Evolutionary conservation across 2,329 filamentous ascomycete genomes (phyloP).

Genomic region (Nothophoma quercina): DNA sequence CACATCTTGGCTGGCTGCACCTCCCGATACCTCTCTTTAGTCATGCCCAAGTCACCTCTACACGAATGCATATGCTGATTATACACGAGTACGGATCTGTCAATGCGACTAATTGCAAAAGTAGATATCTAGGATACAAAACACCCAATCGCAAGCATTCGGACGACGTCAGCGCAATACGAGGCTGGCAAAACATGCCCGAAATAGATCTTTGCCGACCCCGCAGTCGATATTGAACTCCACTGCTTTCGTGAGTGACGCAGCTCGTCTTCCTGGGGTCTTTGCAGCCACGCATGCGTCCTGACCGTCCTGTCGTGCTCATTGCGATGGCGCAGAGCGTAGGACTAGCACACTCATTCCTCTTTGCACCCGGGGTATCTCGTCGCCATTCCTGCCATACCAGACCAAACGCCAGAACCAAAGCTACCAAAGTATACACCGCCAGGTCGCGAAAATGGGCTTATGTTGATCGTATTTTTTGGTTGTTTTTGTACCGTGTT

Average conservation of each 20-base stretch:
- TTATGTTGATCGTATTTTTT: too few relatives aligned
- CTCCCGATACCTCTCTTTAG: not conserved
- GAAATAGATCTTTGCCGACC: slow-evolving; percentile 20
- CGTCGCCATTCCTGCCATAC: slow-evolving; percentile 1
- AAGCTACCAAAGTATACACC: not conserved
- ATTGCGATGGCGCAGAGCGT: slow-evolving; percentile 2
- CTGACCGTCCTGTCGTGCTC: slow-evolving; percentile 1
- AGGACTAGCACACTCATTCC: not conserved
- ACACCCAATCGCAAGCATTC: slow-evolving; percentile 12
- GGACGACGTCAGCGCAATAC: slow-evolving; percentile 17
- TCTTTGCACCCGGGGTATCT: slow-evolving; percentile 10
- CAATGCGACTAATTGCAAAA: not conserved
- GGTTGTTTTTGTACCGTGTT: not conserved
- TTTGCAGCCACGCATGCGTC: slow-evolving; percentile 12
- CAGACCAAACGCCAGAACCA: slow-evolving; percentile 4
- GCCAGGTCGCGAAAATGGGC: not conserved
- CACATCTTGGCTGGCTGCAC: not conserved
- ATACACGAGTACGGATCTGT: not conserved
- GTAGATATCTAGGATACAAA: slow-evolving; percentile 6
- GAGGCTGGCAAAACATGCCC: slow-evolving; percentile 15
- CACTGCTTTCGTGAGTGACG: slow-evolving; percentile 15
- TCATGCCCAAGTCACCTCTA: not conserved
- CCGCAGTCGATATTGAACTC: slow-evolving; percentile 13
- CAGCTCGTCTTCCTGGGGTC: slow-evolving; percentile 13
- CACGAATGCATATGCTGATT: not conserved